Evolutionary conservation across 257 asterid genomes (phyloP).

Genomic region (Prunella vulgaris): DNA sequence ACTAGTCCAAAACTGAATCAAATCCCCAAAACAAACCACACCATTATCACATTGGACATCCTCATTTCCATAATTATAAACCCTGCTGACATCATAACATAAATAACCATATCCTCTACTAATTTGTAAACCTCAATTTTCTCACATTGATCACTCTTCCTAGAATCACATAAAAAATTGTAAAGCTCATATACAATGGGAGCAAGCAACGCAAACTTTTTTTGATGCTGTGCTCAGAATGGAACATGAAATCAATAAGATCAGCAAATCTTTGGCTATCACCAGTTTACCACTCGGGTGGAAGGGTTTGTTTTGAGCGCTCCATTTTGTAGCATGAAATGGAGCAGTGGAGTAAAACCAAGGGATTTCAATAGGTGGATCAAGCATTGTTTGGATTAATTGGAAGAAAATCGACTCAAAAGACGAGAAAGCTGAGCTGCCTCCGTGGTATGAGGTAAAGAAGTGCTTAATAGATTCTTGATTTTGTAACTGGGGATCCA

Average conservation of each 20-base stretch:
- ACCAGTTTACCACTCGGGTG: slow-evolving; percentile 30
- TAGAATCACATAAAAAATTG: slow-evolving; percentile 35
- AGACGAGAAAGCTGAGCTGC: slow-evolving; percentile 56
- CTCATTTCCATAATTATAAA: slow-evolving; percentile 34
- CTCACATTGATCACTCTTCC: slow-evolving; percentile 27
- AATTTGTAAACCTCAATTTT: slow-evolving; percentile 42
- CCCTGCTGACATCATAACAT: slow-evolving; percentile 39
- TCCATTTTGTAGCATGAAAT: slow-evolving; percentile 46
- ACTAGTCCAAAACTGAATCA: slow-evolving; percentile 68
- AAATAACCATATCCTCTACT: slow-evolving; percentile 44
- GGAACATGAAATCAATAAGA: slow-evolving; percentile 53
- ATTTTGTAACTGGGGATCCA: slow-evolving; percentile 35
- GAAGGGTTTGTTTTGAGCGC: slow-evolving; percentile 25
- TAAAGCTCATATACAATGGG: slow-evolving; percentile 60
- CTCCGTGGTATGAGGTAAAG: slow-evolving; percentile 42
- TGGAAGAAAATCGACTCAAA: slow-evolving; percentile 84
- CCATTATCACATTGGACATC: slow-evolving; percentile 28
- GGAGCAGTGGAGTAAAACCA: slow-evolving; percentile 88
- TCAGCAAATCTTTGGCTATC: slow-evolving; percentile 61
- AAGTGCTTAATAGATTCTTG: slow-evolving; percentile 65
- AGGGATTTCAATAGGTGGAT: slow-evolving; percentile 77
- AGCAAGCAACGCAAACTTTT: slow-evolving; percentile 65
- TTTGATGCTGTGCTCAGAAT: slow-evolving; percentile 44
- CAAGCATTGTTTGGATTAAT: slow-evolving; percentile 66
- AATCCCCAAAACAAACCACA: slow-evolving; percentile 56